Evolutionary conservation across 352 stramenopile genomes (phyloP), one percentile per base, ranked within the genome.

Genomic region (Globisporangium spinosum): DNA sequence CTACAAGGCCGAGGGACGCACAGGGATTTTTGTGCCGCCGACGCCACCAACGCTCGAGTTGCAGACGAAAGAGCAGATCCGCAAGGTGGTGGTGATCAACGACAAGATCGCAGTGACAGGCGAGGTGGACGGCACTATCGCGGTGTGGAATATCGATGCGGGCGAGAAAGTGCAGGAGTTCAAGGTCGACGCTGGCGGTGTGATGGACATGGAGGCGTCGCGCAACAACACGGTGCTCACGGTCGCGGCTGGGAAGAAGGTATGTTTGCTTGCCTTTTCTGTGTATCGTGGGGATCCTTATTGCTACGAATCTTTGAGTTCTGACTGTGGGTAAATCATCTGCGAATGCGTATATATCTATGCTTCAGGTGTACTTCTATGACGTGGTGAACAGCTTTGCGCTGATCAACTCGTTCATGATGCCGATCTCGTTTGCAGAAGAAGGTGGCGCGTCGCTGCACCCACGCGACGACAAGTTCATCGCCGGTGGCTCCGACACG

Each of bases 401-500:
- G 53, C 55, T 91, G 69, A 59, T 97, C 25, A 74, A 92, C 22
- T 77, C 91, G 23, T 90, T 89, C 35, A 51, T 80, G 69, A 83
- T 97, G 95, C 74, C 91, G 53, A 79, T 98, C 76, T 81, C 87
- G 72, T 98, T 98, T 73, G 83, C 93, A 1, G 92, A 97, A 9
- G 96, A 97, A 73, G 93, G 93, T 49, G 91, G 91, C 13, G 91
- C 89, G 53, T 97, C 90, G 47, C 81, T 98, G 53, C 87, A 97
- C 73, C 89, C 90, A 27, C 79, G 65, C 0, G 88, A 92, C 51
- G 73, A 82, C 70, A 92, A 91, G 62, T 97, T 98, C 68, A 95
- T 98, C 62, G 90, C 91, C 15, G 92, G 93, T 25, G 92, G 92
- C 13, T 97, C 89, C 17, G 97, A 99, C 79, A 94, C 98, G 66